Conservation (phyloP, 106 monocot species). For the Phalaenopsis equestris region DNA sequence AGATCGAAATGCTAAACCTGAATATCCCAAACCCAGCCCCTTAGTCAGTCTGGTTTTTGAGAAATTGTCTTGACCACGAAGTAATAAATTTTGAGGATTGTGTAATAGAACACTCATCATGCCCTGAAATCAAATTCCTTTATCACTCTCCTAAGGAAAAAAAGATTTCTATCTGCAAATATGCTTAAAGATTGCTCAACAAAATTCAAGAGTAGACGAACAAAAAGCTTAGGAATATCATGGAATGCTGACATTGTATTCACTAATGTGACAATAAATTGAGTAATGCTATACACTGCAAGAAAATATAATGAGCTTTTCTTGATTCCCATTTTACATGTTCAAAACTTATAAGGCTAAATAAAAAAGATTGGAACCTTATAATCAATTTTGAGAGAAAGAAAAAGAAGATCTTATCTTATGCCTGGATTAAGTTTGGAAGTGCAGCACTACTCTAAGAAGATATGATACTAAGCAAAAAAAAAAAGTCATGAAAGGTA, state of each 20-base stretch:
- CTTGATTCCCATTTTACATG: background rate
- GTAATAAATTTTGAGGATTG: conserved; percentile 22
- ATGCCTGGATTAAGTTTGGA: too few relatives aligned
- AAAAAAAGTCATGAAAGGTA: background rate
- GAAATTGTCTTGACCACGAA: conserved; percentile 24
- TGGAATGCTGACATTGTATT: background rate
- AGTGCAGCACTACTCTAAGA: too few relatives aligned
- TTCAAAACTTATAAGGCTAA: background rate
- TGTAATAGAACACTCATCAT: conserved; percentile 47
- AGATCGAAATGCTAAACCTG: conserved; percentile 17
- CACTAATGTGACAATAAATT: background rate
- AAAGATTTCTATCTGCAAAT: background rate
- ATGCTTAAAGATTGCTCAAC: background rate
- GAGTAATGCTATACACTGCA: background rate
- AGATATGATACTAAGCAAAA: background rate
- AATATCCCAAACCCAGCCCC: conserved; percentile 30
- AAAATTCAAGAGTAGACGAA: background rate
- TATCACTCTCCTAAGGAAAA: background rate
- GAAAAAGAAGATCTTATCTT: background rate
- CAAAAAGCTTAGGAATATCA: background rate
- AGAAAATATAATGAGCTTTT: background rate
- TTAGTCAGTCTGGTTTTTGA: conserved; percentile 32
- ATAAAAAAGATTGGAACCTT: background rate
- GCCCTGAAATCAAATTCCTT: conserved; percentile 26
- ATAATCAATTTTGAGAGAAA: background rate